Evolutionary conservation across 2,329 filamentous ascomycete genomes (phyloP), one percentile per base, ranked within the genome.

Genomic region (Pseudogymnoascus sp.): DNA sequence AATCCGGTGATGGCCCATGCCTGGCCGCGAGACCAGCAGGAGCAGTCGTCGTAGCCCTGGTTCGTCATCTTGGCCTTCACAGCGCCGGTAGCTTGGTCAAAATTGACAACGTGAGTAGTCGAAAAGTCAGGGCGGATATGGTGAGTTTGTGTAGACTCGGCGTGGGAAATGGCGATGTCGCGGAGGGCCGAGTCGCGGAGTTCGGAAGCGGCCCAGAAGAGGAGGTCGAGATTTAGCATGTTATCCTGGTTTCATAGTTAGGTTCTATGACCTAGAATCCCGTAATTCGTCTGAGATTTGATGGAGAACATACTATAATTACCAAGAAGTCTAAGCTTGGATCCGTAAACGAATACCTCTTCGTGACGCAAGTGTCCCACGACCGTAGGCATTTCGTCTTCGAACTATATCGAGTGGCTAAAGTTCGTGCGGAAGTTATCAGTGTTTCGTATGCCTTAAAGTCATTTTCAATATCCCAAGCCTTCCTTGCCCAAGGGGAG

Each of bases 1-100:
- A 81, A 82, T 0, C 80, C 80, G 59, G 76, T 73, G 2, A 82
- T 77, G 0, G 76, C 75, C 80, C 80, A 82, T 0, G 78, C 78
- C 63, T 82, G 80, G 0, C 80, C 80, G 3, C 80, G 74, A 4
- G 75, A 71, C 80, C 80, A 82, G 9, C 75, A 79, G 0, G 76
- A 79, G 1, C 68, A 68, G 61, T 81, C 76, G 1, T 68, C 69
- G 67, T 76, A 76, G 0, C 80, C 80, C 66, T 82, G 80, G 59
- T 80, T 79, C 0, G 79, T 82, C 63, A 80, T 72, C n/a, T 75
- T 75, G 0, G 72, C 69, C 63, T 76, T 76, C 0, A 77, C 67
- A 0, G 61, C 61, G 0, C 80, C 79, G 0, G 74, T 80, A 0
- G 62, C 62, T 1, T 76, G 75, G 23, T 80, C 74, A 60, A 82